Evolutionary conservation across 768 basidiomycete species (phyloP), one percentile per base, ranked within the genome.

Genomic region (Pisolithus marmoratus): DNA sequence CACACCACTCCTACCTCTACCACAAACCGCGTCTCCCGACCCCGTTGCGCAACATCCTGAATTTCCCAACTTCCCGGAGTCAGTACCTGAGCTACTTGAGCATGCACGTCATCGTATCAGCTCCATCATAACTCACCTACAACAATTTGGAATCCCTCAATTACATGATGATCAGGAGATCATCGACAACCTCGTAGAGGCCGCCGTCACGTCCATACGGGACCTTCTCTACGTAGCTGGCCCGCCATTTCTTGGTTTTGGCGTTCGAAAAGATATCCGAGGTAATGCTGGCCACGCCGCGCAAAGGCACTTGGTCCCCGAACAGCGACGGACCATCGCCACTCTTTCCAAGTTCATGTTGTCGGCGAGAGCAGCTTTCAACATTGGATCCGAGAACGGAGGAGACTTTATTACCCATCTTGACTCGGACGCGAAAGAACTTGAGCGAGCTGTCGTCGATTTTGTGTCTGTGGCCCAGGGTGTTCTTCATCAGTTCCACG

Each of bases 311-410:
- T 69, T 91, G 17, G 85, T 90, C 64, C 84, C 85, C 2, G 83
- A 84, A 1, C 89, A 90, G 54, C 77, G 90, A 48, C 88, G 88
- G 53, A 84, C 92, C 19, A 87, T 90, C 4, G 89, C 90, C 0
- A 92, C 90, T 0, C 75, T 94, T 4, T 93, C 90, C 36, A 87
- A 93, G 63, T 80, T 96, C 26, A 85, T 94, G 31, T 76, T 94
- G 2, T 90, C 88, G 9, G 84, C 89, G 1, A 84, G 93, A 24
- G 92, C 94, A 2, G 82, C 88, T 64, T 74, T 85, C 3, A 80
- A 76, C 48, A 58, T 67, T 49, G 68, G 58, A 2, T 63, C 66
- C 0, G 64, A 67, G 69, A 58, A 36, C 12, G 23, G 38, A 9
- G 53, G 24, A 22, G 60, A 64, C 23, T 54, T 48, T 17, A 57